Conservation (phyloP, 2,329 filamentous ascomycete genomes). For the Chaetomium sp. region DNA sequence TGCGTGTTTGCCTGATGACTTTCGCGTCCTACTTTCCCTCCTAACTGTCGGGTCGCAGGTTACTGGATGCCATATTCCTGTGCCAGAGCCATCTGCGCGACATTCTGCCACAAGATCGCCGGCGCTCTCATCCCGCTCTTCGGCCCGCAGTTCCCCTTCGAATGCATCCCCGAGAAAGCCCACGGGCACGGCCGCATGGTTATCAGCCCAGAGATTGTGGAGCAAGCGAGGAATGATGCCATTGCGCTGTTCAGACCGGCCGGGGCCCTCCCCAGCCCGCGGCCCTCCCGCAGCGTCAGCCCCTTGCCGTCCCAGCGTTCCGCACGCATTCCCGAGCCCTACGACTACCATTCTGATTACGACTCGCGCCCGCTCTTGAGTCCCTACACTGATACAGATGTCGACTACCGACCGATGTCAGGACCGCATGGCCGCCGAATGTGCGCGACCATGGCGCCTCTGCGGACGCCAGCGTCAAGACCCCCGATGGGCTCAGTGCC, state of each 20-base stretch:
- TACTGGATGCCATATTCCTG: conserved; percentile 96
- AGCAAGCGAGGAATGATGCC: conserved; percentile 54
- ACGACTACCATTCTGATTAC: conserved; percentile 27
- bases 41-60: conserved; percentile 54
- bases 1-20: conserved; percentile 43
- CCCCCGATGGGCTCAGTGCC: background rate
- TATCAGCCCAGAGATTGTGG: conserved; percentile 61
- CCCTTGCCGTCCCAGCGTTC: conserved; percentile 18
- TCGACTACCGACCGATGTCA: conserved; percentile 39
- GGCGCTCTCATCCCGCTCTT: conserved; percentile 89
- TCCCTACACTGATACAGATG: conserved; percentile 48
- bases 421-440: conserved; percentile 29
- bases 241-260: conserved; percentile 44
- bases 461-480: conserved; percentile 8
- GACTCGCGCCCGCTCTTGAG: conserved; percentile 33
- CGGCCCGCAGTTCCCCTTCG: conserved; percentile 73
- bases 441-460: background rate
- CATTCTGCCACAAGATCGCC: conserved; percentile 84
- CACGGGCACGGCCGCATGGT: conserved; percentile 67
- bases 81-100: conserved; percentile 82
- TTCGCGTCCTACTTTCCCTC: background rate
- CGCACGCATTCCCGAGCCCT: conserved; percentile 4
- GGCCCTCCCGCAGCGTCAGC: conserved; percentile 22
- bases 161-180: conserved; percentile 68
- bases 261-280: conserved; percentile 27